Evolutionary conservation across 805 yeast genomes (phyloP).

Genomic region (Sugiyamaella smithiae): DNA sequence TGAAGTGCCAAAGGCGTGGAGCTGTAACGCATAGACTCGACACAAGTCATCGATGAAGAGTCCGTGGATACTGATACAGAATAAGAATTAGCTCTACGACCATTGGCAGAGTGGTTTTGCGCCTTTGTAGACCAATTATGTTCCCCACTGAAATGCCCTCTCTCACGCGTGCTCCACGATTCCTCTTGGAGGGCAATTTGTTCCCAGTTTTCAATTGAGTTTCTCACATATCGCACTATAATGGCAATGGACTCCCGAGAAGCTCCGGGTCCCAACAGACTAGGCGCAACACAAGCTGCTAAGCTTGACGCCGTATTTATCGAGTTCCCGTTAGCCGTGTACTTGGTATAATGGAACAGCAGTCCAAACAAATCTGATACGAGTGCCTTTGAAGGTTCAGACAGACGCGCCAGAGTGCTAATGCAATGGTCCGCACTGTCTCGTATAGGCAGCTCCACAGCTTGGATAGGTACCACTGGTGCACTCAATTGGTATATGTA

Average conservation of each 20-base stretch:
- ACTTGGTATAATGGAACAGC: neutral
- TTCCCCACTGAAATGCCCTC: too few species aligned
- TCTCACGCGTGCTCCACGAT: too few species aligned
- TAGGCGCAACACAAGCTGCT: conserved; percentile 50
- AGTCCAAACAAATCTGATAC: conserved; percentile 39
- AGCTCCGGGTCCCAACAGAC: conserved; percentile 52
- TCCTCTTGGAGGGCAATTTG: neutral
- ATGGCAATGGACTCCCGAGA: conserved; percentile 49
- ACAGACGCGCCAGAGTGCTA: conserved; percentile 27
- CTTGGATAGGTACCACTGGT: conserved; percentile 52
- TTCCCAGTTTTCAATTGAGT: conserved; percentile 52
- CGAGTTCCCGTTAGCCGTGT: conserved; percentile 30
- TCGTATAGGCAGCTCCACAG: conserved; percentile 51
- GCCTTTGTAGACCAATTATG: neutral
- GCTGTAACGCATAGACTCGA: neutral
- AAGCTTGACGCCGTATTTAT: conserved; percentile 39
- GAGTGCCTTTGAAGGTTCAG: conserved; percentile 26
- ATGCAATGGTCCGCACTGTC: conserved; percentile 48
- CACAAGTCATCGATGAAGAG: neutral
- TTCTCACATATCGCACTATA: conserved; percentile 53
- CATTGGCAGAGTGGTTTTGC: neutral
- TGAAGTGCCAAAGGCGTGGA: neutral
- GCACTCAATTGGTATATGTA: conserved; percentile 50
- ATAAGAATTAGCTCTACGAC: neutral
- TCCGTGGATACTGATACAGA: neutral